Conservation (phyloP, 495 filamentous ascomycete species). For the Aspergillus sclerotiicarbonarius region DNA sequence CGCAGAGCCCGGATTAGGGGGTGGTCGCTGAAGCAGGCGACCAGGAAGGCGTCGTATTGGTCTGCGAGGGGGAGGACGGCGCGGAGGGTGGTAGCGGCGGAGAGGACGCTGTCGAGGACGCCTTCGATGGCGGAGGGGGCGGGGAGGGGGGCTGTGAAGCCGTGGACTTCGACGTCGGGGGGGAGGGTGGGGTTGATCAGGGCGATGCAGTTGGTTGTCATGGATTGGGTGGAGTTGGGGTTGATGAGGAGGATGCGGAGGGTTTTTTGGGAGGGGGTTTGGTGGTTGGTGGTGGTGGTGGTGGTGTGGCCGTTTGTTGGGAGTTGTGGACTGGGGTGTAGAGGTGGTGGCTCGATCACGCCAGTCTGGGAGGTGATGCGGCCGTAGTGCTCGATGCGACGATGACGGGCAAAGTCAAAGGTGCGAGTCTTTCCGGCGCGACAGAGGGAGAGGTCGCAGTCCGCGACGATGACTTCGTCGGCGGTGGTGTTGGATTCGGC, state of each 20-base stretch:
- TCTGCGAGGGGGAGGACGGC: conserved; percentile 37
- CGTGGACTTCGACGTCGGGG: conserved; percentile 15
- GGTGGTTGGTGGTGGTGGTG: conserved; percentile 21
- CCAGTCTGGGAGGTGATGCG: conserved; percentile 39
- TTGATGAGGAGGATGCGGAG: conserved; percentile 42
- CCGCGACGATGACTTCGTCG: conserved; percentile 47
- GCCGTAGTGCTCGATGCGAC: conserved; percentile 46
- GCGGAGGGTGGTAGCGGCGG: conserved; percentile 36
- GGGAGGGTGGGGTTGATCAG: conserved; percentile 40
- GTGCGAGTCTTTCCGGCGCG: conserved; percentile 42
- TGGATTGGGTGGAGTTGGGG: conserved; percentile 46
- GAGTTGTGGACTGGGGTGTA: too few species aligned
- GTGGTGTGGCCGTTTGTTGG: too few species aligned
- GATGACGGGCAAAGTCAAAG: conserved; percentile 48
- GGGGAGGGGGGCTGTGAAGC: conserved; percentile 35
- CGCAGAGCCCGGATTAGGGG: conserved; percentile 47
- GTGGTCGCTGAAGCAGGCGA: conserved; percentile 51
- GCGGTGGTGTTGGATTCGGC: conserved; percentile 40
- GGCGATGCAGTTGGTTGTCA: conserved; percentile 43
- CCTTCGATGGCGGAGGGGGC: conserved; percentile 39
- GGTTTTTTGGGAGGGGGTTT: background rate
- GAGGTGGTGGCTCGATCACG: conserved; percentile 39
- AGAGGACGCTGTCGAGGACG: conserved; percentile 22
- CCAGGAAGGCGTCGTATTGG: conserved; percentile 47
- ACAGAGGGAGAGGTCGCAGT: conserved; percentile 45